These are phyloP conservation scores for Fistulinella prunicolor DNA, from an alignment of 768 basidiomycete genomes.

Conservation along the genomic window DNA sequence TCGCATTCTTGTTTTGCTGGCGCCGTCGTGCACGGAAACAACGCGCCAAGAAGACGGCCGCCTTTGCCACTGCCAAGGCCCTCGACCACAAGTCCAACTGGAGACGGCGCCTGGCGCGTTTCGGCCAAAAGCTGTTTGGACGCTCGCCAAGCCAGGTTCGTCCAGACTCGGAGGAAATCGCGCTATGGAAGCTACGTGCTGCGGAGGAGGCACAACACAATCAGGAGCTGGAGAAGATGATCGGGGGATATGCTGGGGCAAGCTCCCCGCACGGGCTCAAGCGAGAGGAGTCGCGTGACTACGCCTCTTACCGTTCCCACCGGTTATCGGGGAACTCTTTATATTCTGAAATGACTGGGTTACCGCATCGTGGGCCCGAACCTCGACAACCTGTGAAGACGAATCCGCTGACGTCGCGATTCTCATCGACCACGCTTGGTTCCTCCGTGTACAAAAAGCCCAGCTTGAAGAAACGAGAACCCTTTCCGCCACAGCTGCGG, in stretches of 20 bases:
- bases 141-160: slow-evolving; percentile 30
- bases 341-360: slow-evolving; percentile 69
- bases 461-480: slow-evolving; percentile 28
- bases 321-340: slow-evolving; percentile 50
- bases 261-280: slow-evolving; percentile 35
- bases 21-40: slow-evolving; percentile 66
- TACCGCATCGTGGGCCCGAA: slow-evolving; percentile 58
- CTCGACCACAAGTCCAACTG: slow-evolving; percentile 49
- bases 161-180: slow-evolving; percentile 44
- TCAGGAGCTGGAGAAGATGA: slow-evolving; percentile 50
- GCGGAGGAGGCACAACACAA: slow-evolving; percentile 50
- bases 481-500: slow-evolving; percentile 26
- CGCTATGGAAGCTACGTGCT: slow-evolving; percentile 48
- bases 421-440: slow-evolving; percentile 46
- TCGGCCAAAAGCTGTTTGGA: slow-evolving; percentile 60
- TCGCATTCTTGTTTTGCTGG: slow-evolving; percentile 65
- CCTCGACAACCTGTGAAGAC: slow-evolving; percentile 69
- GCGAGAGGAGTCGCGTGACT: slow-evolving; percentile 20
- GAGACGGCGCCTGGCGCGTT: slow-evolving; percentile 53
- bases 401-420: slow-evolving; percentile 43
- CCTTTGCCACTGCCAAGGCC: slow-evolving; percentile 59
- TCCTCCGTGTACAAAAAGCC: slow-evolving; percentile 35
- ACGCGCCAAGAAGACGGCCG: slow-evolving; percentile 62
- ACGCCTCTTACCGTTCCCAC: slow-evolving; percentile 28
- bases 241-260: slow-evolving; percentile 42